Evolutionary conservation across 169 alveolate species (phyloP).

Genomic region (Plasmodium vivax): DNA sequence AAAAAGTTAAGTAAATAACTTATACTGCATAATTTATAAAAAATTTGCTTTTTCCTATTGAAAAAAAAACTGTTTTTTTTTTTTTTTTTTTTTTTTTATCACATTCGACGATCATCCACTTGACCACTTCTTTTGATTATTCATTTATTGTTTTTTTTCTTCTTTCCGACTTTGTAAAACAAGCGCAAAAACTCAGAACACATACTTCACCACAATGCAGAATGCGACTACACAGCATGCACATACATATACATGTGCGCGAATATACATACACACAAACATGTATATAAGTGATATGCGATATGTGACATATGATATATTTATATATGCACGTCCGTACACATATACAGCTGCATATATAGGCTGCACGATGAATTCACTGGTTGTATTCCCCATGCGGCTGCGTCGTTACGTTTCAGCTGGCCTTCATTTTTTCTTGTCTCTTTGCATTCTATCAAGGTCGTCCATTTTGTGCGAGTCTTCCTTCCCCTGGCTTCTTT

Average conservation of each 20-base stretch:
- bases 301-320: neutral
- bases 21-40: constrained; percentile 20
- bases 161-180: constrained; percentile 29
- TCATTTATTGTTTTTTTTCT: constrained; percentile 12
- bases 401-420: neutral
- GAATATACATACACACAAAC: neutral
- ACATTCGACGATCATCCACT: neutral
- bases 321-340: neutral
- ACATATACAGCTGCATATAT: neutral
- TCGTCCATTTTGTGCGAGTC: constrained; percentile 47
- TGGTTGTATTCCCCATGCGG: neutral
- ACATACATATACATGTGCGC: constrained; percentile 2
- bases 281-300: neutral
- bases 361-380: neutral
- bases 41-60: neutral
- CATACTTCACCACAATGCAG: neutral
- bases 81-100: neutral
- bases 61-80: constrained; percentile 5
- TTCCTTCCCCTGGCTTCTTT: constrained; percentile 35
- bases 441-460: constrained; percentile 1
- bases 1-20: constrained; percentile 11
- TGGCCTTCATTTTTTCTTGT: constrained; percentile 35
- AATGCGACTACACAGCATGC: neutral
- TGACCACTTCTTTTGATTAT: neutral
- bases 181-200: constrained; percentile 14